phyloP scores from a whole-genome alignment of 176 grass and related monocot species.

The Triticum turgidum region DNA sequence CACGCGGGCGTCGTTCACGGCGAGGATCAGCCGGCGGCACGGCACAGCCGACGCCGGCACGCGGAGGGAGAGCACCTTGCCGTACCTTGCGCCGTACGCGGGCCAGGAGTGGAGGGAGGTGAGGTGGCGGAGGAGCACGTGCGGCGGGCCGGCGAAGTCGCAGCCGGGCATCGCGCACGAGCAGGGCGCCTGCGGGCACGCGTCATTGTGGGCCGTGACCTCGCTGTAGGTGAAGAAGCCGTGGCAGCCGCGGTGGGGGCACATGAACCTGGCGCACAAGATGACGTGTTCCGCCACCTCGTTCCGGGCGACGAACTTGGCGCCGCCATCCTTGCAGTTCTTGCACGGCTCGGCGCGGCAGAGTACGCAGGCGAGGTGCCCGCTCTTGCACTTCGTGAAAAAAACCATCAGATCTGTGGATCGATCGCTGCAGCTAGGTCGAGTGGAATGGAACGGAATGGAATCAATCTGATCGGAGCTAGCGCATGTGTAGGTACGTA shows the following conservation, averaged over 20 bases:
- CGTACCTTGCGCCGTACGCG: neutral
- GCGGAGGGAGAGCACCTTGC: neutral
- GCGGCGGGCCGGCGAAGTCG: neutral
- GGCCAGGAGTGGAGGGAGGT: neutral
- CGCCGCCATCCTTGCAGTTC: too few species aligned
- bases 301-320: too few species aligned
- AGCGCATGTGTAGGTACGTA: neutral
- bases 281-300: too few species aligned
- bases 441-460: neutral
- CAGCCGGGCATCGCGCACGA: neutral
- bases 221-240: too few species aligned
- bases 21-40: neutral
- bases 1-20: neutral
- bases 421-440: too few species aligned
- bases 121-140: neutral
- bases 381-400: too few species aligned
- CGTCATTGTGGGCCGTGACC: neutral
- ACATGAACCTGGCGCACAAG: too few species aligned
- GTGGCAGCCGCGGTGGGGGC: too few species aligned
- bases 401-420: too few species aligned
- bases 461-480: too few species aligned
- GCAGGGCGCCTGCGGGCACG: neutral
- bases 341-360: too few species aligned
- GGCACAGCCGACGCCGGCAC: neutral
- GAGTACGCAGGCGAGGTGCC: too few species aligned